Evolutionary conservation across 352 stramenopile species (phyloP), one percentile per base, ranked within the genome.

Genomic region (Phytopythium helicoides): DNA sequence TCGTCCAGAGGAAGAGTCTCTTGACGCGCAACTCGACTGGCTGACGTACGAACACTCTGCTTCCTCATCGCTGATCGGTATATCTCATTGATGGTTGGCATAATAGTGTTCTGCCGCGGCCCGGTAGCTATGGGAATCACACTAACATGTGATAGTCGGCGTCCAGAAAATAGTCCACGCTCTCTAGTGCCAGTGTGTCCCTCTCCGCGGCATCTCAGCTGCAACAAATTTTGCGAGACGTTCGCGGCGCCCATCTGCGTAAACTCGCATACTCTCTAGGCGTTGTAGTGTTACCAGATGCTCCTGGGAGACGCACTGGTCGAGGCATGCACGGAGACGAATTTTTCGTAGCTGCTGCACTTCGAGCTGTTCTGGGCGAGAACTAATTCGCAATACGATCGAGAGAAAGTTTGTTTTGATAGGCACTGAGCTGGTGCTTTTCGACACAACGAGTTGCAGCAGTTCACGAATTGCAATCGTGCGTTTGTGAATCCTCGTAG

Each of bases 301-400:
- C 45, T 26, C 16, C 3, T 25, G 28, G 9, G 28, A 40, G 1
- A 52, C 45, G 12, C 26, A 34, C 14, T 52, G 45, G 28, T 52
- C 45, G 4, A 52, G 28, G 18, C 45, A 52, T 10, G 45, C 45
- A 8, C 45, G 45, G 25, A 52, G 31, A 10, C 45, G 45, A 5
- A 52, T 41, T 28, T 52, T 52, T 31, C 28, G 45, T 28, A 52
- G 31, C 28, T 52, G 45, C 8, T 18, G 11, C n/a, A 33, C 19
- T 19, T 52, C 45, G 19, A 52, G 31, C 19, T 41, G 28, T 18
- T 52, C 19, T 34, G 45, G 45, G 9, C 31, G 26, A 18, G 18
- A 31, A 10, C 45, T 41, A 21, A 52, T 52, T 26, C 45, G 45
- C 28, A 52, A 21, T 10, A 52, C 45, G 31, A 52, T 52, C n/a